These are phyloP conservation scores for Thyridium curvatum DNA, from an alignment of 2,329 filamentous ascomycete genomes.

Conservation along the genomic window DNA sequence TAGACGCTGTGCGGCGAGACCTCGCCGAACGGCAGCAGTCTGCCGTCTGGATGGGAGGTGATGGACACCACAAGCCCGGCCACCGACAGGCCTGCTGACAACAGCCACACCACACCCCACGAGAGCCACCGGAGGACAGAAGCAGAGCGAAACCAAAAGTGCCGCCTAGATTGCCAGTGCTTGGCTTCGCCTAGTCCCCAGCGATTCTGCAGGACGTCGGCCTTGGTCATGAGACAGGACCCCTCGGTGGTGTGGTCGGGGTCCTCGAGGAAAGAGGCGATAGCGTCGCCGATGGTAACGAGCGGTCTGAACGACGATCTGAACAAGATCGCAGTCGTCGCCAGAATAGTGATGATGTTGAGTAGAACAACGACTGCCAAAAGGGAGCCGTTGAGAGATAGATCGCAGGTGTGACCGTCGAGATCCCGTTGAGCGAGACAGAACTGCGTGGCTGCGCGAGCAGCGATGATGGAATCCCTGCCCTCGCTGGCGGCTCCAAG, in stretches of 20 bases:
- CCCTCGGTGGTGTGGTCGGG: constrained; percentile 36
- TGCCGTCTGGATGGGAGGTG: not conserved
- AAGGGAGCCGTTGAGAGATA: constrained; percentile 35
- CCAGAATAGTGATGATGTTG: constrained; percentile 29
- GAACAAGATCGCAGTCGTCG: constrained; percentile 20
- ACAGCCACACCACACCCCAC: constrained; percentile 31
- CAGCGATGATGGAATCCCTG: too few relatives aligned
- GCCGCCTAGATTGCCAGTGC: constrained; percentile 31
- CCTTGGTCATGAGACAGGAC: constrained; percentile 37
- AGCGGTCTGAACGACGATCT: constrained; percentile 31
- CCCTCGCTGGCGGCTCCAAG: too few relatives aligned
- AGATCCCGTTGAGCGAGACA: not conserved
- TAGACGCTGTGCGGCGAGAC: constrained; percentile 27
- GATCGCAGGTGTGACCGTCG: constrained; percentile 21
- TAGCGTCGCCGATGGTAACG: constrained; percentile 42
- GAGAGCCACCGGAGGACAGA: constrained; percentile 34
- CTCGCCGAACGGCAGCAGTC: constrained; percentile 23
- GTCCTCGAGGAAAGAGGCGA: constrained; percentile 41
- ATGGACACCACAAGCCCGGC: constrained; percentile 31
- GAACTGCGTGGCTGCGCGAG: constrained; percentile 2
- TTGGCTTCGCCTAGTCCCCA: constrained; percentile 37
- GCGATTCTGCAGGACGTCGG: constrained; percentile 32
- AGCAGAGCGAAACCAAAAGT: constrained; percentile 39
- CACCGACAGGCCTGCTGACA: constrained; percentile 27
- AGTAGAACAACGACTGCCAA: constrained; percentile 35